These are phyloP conservation scores for Phaeophleospora eucalypticola DNA, from an alignment of 2,329 filamentous ascomycete genomes.

Conservation along the genomic window DNA sequence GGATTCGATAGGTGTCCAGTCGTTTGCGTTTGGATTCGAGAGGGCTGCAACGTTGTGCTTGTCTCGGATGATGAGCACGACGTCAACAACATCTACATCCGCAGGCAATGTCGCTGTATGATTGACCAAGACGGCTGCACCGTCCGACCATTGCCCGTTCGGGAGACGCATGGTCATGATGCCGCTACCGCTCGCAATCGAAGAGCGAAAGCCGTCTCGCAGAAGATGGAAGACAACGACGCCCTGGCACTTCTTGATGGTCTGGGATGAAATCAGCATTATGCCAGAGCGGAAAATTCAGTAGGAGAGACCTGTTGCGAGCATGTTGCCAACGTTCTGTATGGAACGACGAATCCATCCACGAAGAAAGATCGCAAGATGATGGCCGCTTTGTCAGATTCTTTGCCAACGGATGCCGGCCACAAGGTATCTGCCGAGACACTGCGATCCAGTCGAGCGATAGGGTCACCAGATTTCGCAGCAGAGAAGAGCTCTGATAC, in stretches of 20 bases:
- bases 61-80: neutral
- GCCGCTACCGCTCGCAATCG: neutral
- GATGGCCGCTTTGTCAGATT: neutral
- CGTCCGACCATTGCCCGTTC: neutral
- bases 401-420: neutral
- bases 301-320: neutral
- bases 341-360: neutral
- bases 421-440: neutral
- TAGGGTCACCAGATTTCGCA: neutral
- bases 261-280: neutral
- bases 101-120: neutral
- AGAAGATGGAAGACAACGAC: neutral
- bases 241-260: neutral
- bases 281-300: too few relatives aligned
- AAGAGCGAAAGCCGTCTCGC: neutral
- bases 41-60: neutral
- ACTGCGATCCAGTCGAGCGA: neutral
- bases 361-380: conserved; percentile 2
- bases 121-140: neutral
- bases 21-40: neutral
- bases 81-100: neutral
- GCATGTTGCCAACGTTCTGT: neutral
- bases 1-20: neutral
- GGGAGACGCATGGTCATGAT: neutral
- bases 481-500: too few relatives aligned